These are phyloP conservation scores for Botryotinia convoluta DNA, from an alignment of 2,329 filamentous ascomycete species.

Conservation along the genomic window DNA sequence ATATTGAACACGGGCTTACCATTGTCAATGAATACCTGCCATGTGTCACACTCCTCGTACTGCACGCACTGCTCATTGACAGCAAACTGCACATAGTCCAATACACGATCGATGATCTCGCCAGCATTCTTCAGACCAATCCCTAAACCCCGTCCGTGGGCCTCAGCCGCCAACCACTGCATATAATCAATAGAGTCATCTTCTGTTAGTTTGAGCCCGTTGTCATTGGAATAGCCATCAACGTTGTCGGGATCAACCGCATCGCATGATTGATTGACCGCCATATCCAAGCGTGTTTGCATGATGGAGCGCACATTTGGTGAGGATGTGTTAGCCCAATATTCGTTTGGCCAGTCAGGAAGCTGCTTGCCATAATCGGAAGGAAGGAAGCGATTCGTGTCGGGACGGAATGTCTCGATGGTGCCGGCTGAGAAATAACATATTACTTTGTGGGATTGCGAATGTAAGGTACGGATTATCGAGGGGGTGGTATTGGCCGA, in stretches of 20 bases:
- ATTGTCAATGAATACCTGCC: slow-evolving; percentile 55
- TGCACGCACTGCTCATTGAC: slow-evolving; percentile 64
- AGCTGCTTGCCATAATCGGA: slow-evolving; percentile 55
- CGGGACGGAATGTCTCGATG: slow-evolving; percentile 61
- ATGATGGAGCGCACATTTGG: slow-evolving; percentile 61
- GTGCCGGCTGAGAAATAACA: slow-evolving; percentile 75
- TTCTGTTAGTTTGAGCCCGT: slow-evolving; percentile 57
- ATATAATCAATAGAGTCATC: slow-evolving; percentile 58
- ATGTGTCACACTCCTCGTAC: slow-evolving; percentile 58
- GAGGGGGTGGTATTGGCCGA: slow-evolving; percentile 44
- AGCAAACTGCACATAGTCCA: slow-evolving; percentile 23
- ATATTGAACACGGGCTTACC: slow-evolving; percentile 71
- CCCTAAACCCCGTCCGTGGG: slow-evolving; percentile 53
- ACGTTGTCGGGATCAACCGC: slow-evolving; percentile 70
- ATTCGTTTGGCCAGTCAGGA: slow-evolving; percentile 63
- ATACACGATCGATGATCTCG: slow-evolving; percentile 43
- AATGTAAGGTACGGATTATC: slow-evolving; percentile 48
- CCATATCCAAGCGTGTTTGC: slow-evolving; percentile 56
- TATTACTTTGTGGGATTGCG: slow-evolving; percentile 57
- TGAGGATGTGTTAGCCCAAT: slow-evolving; percentile 61
- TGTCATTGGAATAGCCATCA: slow-evolving; percentile 61
- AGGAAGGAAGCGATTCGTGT: slow-evolving; percentile 50
- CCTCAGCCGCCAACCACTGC: slow-evolving; percentile 56
- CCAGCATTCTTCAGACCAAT: slow-evolving; percentile 69
- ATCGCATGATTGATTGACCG: slow-evolving; percentile 60